Evolutionary conservation across 805 yeast species (phyloP).

Genomic region (Wickerhamiella sergipiensis): DNA sequence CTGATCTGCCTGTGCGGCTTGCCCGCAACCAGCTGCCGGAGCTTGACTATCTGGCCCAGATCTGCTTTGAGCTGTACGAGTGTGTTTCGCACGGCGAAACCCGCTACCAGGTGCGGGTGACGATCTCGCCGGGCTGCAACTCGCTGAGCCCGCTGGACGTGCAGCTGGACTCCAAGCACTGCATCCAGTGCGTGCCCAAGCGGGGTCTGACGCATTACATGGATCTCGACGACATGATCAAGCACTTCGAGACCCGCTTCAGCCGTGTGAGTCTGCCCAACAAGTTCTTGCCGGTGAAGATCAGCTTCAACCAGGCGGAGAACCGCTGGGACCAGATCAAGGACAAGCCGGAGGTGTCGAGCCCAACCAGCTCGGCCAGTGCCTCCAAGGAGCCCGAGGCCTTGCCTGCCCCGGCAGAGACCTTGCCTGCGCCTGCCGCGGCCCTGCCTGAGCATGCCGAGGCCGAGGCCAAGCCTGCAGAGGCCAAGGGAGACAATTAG

Average conservation of each 20-base stretch:
- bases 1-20: constrained; percentile 88
- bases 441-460: too few species aligned
- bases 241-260: constrained; percentile 67
- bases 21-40: constrained; percentile 94
- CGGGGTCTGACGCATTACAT: constrained; percentile 81
- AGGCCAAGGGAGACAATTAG: too few species aligned
- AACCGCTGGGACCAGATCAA: not conserved
- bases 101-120: constrained; percentile 77
- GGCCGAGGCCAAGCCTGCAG: too few species aligned
- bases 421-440: too few species aligned
- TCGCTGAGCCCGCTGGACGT: constrained; percentile 96
- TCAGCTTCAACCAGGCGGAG: constrained; percentile 9
- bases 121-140: constrained; percentile 96
- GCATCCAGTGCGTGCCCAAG: constrained; percentile 90
- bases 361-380: too few species aligned
- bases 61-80: constrained; percentile 86
- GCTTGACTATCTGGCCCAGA: constrained; percentile 87
- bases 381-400: not conserved
- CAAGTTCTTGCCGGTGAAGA: constrained; percentile 32
- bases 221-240: constrained; percentile 79
- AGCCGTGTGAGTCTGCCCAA: constrained; percentile 81
- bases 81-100: constrained; percentile 51
- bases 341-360: not conserved
- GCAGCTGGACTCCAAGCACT: constrained; percentile 89
- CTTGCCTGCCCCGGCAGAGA: too few species aligned